phyloP scores from a whole-genome alignment of 139 green algal genomes.

The Tetradesmus obliquus region DNA sequence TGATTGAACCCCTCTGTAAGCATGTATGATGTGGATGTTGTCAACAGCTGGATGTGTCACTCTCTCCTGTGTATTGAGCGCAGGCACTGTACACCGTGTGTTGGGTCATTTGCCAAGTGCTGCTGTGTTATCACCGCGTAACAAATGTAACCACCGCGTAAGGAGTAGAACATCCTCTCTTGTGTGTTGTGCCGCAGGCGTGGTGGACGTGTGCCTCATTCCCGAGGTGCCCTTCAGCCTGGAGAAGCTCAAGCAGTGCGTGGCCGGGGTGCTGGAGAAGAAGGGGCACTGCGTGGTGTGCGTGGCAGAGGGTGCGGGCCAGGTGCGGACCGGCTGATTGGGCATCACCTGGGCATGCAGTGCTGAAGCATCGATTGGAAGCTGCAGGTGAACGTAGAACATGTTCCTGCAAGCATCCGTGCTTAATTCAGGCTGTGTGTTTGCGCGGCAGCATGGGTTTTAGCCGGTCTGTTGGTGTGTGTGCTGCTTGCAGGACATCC shows the following conservation, averaged over 20 bases:
- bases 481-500: constrained; percentile 60
- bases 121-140: too few species aligned
- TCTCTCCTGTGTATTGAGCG: background rate
- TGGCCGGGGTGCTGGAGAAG: constrained; percentile 67
- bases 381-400: background rate
- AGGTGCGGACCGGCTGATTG: constrained; percentile 65
- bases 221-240: constrained; percentile 93
- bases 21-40: background rate
- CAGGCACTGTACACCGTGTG: background rate
- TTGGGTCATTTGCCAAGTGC: too few species aligned
- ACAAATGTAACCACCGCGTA: too few species aligned
- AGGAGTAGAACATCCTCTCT: too few species aligned
- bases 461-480: background rate
- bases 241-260: constrained; percentile 76
- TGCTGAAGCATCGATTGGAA: background rate
- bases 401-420: too few species aligned
- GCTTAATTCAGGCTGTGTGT: too few species aligned
- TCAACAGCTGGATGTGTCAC: background rate
- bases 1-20: background rate
- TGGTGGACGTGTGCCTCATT: constrained; percentile 97
- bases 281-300: constrained; percentile 90
- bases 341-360: background rate
- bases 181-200: constrained; percentile 28
- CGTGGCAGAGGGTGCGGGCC: constrained; percentile 94
- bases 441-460: too few species aligned